Evolutionary conservation across 2,329 filamentous ascomycete genomes (phyloP), one percentile per base, ranked within the genome.

Genomic region (Lecanicillium sp.): DNA sequence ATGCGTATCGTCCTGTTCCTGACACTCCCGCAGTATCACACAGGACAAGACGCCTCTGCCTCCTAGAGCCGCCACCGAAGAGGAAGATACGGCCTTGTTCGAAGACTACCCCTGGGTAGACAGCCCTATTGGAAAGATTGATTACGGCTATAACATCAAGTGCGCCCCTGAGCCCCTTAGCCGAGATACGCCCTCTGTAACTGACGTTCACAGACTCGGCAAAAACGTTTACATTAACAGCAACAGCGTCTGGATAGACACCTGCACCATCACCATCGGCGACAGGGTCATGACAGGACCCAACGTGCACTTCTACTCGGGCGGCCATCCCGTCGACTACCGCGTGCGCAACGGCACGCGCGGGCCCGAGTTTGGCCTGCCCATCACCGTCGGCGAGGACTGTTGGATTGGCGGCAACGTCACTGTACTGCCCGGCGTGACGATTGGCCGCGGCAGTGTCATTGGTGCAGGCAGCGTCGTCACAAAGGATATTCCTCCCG

Each of bases 391-490:
- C 45, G 87, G 84, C 0, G 83, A 89, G 54, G 89, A 95, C 67
- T 87, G 86, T 66, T 89, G 87, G 87, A 66, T 91, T 24, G 86
- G 83, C 1, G 86, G 86, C 0, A 84, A 83, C 58, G 81, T 81
- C 5, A 79, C 73, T 19, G 78, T 95, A 15, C 68, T 90, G 36
- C 81, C 87, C 0, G 89, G 89, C 0, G 81, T 95, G 20, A 90
- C 77, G 1, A 84, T 95, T 54, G 89, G 90, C 0, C 73, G 76
- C 47, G 88, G 89, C 0, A 74, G 71, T 4, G 86, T 83, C 0
- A 75, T 95, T 51, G 90, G 87, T 1, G 89, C 90, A 2, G 87
- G 85, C 1, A 88, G 84, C 61, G 86, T 94, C 4, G 88, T 95
- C 20, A 93, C 87, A 2, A 93, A 84, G 67, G 73, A 84, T 62